These are phyloP conservation scores for Candida taoyuanica DNA, from an alignment of 805 yeast genomes.

Conservation along the genomic window DNA sequence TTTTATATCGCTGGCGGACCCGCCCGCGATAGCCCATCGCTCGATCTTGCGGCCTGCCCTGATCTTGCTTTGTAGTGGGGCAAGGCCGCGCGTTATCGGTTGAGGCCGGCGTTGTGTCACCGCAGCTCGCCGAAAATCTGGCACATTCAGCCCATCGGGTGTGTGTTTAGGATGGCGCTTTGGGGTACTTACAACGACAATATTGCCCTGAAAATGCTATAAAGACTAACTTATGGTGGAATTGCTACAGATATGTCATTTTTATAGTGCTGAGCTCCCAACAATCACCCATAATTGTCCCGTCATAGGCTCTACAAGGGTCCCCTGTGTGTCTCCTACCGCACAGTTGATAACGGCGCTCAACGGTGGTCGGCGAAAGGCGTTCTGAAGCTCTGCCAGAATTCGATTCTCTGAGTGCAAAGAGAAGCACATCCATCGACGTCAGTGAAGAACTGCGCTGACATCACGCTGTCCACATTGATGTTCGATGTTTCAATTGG, in stretches of 20 bases:
- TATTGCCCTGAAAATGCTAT: too few species aligned
- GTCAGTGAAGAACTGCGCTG: too few species aligned
- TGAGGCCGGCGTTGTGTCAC: constrained; percentile 10
- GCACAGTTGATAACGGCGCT: constrained; percentile 1
- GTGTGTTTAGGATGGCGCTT: neutral
- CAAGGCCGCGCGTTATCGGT: constrained; percentile 7
- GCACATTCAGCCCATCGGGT: neutral
- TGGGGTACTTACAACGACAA: neutral
- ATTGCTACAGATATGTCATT: too few species aligned
- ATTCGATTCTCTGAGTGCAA: too few species aligned
- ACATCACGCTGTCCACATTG: too few species aligned
- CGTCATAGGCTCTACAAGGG: too few species aligned
- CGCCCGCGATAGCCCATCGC: neutral
- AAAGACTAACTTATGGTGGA: too few species aligned
- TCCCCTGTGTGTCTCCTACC: too few species aligned
- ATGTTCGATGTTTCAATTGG: too few species aligned
- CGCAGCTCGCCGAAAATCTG: constrained; percentile 15
- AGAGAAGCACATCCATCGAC: neutral
- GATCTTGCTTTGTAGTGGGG: neutral
- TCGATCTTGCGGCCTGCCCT: neutral
- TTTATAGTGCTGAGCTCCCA: too few species aligned
- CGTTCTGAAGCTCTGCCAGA: neutral
- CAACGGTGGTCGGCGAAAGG: constrained; percentile 1
- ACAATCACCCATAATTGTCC: too few species aligned
- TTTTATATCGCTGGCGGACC: neutral